These are phyloP conservation scores for Microcera coccophila DNA, from an alignment of 2,329 filamentous ascomycete species.

Conservation along the genomic window DNA sequence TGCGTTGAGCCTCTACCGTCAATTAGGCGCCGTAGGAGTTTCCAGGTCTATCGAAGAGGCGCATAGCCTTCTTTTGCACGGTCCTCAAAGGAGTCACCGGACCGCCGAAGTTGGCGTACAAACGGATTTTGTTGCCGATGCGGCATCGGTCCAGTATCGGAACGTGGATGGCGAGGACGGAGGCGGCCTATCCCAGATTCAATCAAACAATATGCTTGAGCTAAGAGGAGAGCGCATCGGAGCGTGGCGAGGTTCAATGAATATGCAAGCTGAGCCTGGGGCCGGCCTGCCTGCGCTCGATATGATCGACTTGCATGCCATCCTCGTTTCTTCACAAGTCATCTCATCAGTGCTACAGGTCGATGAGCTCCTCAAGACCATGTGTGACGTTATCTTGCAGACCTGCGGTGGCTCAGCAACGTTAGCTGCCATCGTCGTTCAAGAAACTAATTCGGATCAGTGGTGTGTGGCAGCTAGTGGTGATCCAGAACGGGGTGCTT, in stretches of 20 bases:
- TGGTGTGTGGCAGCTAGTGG: constrained; percentile 75
- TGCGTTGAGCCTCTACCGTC: constrained; percentile 63
- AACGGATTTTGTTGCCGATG: constrained; percentile 64
- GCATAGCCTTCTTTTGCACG: constrained; percentile 63
- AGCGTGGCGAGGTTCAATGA: constrained; percentile 60
- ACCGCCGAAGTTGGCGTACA: constrained; percentile 64
- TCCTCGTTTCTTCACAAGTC: constrained; percentile 73
- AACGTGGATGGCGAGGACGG: constrained; percentile 43
- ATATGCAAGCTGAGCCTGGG: constrained; percentile 51
- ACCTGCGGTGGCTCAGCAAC: constrained; percentile 69
- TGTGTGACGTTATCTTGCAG: constrained; percentile 77
- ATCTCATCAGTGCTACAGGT: constrained; percentile 75
- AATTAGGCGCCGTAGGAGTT: constrained; percentile 66
- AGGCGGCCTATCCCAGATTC: constrained; percentile 39
- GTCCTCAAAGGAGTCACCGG: constrained; percentile 54
- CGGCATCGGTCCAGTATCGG: constrained; percentile 49
- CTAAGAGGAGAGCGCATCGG: constrained; percentile 56
- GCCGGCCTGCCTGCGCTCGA: constrained; percentile 69
- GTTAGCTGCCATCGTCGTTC: constrained; percentile 68
- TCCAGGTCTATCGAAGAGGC: constrained; percentile 64
- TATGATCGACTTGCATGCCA: constrained; percentile 77
- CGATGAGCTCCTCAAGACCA: constrained; percentile 71
- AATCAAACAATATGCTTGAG: constrained; percentile 44
- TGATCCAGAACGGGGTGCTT: constrained; percentile 64
- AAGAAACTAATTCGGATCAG: constrained; percentile 57